Conservation (phyloP, 352 stramenopile genomes). For the Phytophthora parvispora region DNA sequence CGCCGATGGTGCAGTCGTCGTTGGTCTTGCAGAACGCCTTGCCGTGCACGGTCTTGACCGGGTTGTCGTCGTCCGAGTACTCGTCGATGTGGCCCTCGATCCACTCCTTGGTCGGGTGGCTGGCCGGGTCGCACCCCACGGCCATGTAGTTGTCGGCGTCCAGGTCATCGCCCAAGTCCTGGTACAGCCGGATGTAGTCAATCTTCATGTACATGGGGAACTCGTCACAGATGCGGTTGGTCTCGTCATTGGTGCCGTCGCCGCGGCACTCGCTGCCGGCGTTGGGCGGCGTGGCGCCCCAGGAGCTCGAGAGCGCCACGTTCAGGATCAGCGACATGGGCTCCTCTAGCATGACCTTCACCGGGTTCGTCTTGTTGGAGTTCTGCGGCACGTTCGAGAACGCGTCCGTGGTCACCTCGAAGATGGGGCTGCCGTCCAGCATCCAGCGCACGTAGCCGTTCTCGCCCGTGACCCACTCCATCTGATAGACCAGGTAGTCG, state of each 20-base stretch:
- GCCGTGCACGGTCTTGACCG: slow-evolving; percentile 50
- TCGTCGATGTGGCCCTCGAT: slow-evolving; percentile 72
- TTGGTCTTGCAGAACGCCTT: slow-evolving; percentile 59
- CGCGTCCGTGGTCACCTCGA: slow-evolving; percentile 65
- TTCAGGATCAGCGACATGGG: slow-evolving; percentile 96
- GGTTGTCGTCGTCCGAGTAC: slow-evolving; percentile 71
- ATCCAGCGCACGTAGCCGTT: slow-evolving; percentile 80
- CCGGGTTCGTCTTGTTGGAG: slow-evolving; percentile 49
- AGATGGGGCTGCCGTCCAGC: slow-evolving; percentile 64
- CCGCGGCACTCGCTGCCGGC: slow-evolving; percentile 56
- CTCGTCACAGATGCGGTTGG: slow-evolving; percentile 67
- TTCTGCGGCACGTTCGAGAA: slow-evolving; percentile 69
- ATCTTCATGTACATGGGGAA: slow-evolving; percentile 86
- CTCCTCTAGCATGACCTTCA: slow-evolving; percentile 86
- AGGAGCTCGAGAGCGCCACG: slow-evolving; percentile 92
- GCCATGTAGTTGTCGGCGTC: slow-evolving; percentile 61
- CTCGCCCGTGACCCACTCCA: slow-evolving; percentile 78
- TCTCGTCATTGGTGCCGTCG: slow-evolving; percentile 46
- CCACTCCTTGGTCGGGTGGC: slow-evolving; percentile 71
- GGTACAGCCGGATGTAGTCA: slow-evolving; percentile 79
- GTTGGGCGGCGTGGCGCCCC: slow-evolving; percentile 78
- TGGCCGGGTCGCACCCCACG: slow-evolving; percentile 62
- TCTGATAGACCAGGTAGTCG: slow-evolving; percentile 71
- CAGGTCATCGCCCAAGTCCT: slow-evolving; percentile 52
- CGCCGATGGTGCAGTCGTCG: slow-evolving; percentile 69